Evolutionary conservation across 306 rosid genomes (phyloP), one percentile per base, ranked within the genome.

Genomic region (Oxytropis ochrocephala): DNA sequence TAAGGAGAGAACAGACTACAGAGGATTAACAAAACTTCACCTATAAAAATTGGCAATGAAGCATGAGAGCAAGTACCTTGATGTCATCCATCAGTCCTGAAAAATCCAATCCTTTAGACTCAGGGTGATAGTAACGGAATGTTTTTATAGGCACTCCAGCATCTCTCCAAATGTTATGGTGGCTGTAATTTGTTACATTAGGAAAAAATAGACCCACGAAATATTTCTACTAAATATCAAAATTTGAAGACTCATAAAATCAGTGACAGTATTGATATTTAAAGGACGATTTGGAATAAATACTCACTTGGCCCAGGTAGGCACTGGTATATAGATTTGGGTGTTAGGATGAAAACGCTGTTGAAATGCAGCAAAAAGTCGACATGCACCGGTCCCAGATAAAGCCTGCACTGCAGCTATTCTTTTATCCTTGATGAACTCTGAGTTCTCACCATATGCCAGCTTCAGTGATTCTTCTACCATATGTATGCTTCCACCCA

Each of bases 141-240:
- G 91, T 87, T 83, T 85, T 87, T 42, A 87, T 80, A 47, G 96
- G 87, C 63, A 94, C 95, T 32, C 88, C 85, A 55, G 97, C 87
- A 80, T 94, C 98, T 77, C 91, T 88, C 98, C 98, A 94, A 80
- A 94, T 90, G 88, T 91, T 90, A 81, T 90, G 98, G 74, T 94
- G 99, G 84, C 97, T 91, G 87, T 66, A 67, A 82, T 78, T 72
- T 42, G 27, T 55, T 64, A 74, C 16, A 42, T 70, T 27, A 85
- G 60, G 55, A 75, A 42, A 16, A 59, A 30, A 52, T n/a, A 58
- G n/a, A 69, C 41, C 68, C 11, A 55, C 44, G 55, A 33, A 38
- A 74, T 48, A 38, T 30, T 53, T 35, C 9, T 48, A 10, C 50
- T 18, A 8, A 72, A 74, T 14, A 27, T 50, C 32, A 49, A 16